These are phyloP conservation scores for Teunomyces pallodes DNA, from an alignment of 805 yeast genomes.

Conservation along the genomic window DNA sequence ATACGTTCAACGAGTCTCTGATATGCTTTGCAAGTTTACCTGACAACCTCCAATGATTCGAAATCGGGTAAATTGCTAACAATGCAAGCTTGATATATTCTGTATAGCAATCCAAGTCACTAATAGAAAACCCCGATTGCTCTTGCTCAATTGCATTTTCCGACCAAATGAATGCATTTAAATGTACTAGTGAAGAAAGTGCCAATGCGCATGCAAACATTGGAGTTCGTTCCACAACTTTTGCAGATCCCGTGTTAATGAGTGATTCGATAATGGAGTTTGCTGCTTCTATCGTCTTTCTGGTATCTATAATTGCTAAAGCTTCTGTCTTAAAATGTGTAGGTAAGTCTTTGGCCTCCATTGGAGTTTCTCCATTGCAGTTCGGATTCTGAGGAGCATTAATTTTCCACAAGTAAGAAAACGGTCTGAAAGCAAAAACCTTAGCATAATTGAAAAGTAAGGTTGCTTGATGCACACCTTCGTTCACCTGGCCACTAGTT, in stretches of 20 bases:
- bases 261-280: slow-evolving; percentile 45
- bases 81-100: slow-evolving; percentile 50
- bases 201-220: slow-evolving; percentile 54
- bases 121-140: not conserved
- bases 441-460: slow-evolving; percentile 50
- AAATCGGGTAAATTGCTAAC: slow-evolving; percentile 48
- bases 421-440: slow-evolving; percentile 54
- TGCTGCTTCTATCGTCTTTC: slow-evolving; percentile 55
- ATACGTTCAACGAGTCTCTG: slow-evolving; percentile 42
- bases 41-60: slow-evolving; percentile 51
- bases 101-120: slow-evolving; percentile 40
- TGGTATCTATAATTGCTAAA: slow-evolving; percentile 48
- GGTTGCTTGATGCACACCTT: slow-evolving; percentile 52
- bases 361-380: slow-evolving; percentile 25
- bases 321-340: slow-evolving; percentile 32
- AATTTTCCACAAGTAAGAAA: slow-evolving; percentile 51
- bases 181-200: slow-evolving; percentile 49
- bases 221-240: slow-evolving; percentile 46
- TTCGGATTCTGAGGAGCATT: slow-evolving; percentile 40
- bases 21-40: slow-evolving; percentile 46
- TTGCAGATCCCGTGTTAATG: slow-evolving; percentile 46
- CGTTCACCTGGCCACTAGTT: slow-evolving; percentile 45
- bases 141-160: slow-evolving; percentile 16
- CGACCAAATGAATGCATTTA: slow-evolving; percentile 54
- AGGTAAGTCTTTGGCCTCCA: slow-evolving; percentile 11